Percentiles rank a stretch among this genome's conserved stretches.
Evolutionary conservation across 2,329 filamentous ascomycete species (phyloP).

Genomic region (Blumeria graminis): DNA sequence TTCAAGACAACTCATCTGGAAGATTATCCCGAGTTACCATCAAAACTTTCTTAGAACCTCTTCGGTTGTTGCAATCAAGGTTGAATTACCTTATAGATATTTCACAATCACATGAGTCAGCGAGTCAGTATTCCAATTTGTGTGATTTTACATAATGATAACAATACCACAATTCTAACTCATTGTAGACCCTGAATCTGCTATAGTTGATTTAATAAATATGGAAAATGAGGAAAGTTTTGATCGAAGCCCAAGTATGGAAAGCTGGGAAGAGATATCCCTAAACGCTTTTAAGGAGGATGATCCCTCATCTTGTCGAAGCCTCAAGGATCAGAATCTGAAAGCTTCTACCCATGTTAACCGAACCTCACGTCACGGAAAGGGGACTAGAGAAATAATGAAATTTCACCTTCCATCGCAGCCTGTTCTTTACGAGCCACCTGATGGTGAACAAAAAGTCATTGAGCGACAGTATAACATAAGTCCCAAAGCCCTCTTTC

Average conservation of each 20-base stretch:
- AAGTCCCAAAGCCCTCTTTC: conserved; percentile 82
- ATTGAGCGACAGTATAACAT: conserved; percentile 71
- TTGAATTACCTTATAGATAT: conserved; percentile 72
- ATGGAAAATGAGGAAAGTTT: conserved; percentile 37
- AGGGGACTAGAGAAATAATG: conserved; percentile 12
- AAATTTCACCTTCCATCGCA: conserved; percentile 67
- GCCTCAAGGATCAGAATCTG: conserved; percentile 23
- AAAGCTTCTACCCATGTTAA: conserved; percentile 36
- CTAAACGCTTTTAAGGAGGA: conserved; percentile 34
- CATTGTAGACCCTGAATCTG: conserved; percentile 29
- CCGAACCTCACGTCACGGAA: conserved; percentile 27
- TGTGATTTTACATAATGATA: background rate
- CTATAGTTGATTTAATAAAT: conserved; percentile 47
- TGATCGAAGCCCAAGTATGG: conserved; percentile 45
- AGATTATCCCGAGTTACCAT: conserved; percentile 39
- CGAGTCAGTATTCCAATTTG: conserved; percentile 17
- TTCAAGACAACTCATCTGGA: conserved; percentile 15
- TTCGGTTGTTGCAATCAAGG: conserved; percentile 58
- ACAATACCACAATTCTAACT: conserved; percentile 1
- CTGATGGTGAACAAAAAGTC: conserved; percentile 51
- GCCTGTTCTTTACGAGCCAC: conserved; percentile 62
- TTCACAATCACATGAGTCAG: conserved; percentile 44
- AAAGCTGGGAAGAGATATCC: conserved; percentile 77
- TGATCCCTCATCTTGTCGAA: conserved; percentile 20
- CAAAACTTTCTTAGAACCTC: conserved; percentile 78